These are phyloP conservation scores for Auriscalpium orientale DNA, from an alignment of 768 basidiomycete genomes.

Conservation along the genomic window DNA sequence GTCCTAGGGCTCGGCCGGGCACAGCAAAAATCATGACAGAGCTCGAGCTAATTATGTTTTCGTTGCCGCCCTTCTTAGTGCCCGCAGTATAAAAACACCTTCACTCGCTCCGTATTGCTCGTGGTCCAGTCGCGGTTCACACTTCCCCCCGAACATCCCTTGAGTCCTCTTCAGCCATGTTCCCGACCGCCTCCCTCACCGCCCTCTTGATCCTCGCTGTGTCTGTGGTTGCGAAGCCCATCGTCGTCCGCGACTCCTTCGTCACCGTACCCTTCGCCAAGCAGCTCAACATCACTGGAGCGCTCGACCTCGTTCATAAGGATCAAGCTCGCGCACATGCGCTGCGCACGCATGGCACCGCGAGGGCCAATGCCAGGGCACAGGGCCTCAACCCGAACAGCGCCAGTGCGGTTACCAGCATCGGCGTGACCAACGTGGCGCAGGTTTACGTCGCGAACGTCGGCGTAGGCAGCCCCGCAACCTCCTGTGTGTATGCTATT, in stretches of 20 bases:
- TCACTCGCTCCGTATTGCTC: too few species aligned
- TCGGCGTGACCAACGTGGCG: conserved; percentile 35
- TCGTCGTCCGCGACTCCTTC: conserved; percentile 16
- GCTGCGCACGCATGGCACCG: conserved; percentile 32
- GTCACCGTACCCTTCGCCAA: conserved; percentile 46
- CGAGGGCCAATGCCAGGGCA: conserved; percentile 18
- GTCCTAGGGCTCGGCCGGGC: too few species aligned
- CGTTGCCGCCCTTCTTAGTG: too few species aligned
- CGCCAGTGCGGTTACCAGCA: conserved; percentile 19
- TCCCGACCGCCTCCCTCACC: conserved; percentile 18
- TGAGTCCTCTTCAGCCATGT: conserved; percentile 9
- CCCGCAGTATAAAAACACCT: too few species aligned
- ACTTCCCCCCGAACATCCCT: background rate
- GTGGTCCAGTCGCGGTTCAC: background rate
- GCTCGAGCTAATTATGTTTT: too few species aligned
- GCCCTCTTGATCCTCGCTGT: conserved; percentile 18
- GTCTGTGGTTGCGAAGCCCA: conserved; percentile 15
- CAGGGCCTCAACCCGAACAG: conserved; percentile 13
- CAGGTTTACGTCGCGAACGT: conserved; percentile 32
- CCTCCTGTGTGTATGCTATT: conserved; percentile 33
- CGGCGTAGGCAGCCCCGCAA: conserved; percentile 48
- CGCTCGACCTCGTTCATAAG: conserved; percentile 38
- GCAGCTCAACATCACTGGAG: conserved; percentile 42
- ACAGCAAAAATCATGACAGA: too few species aligned
- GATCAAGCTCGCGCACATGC: conserved; percentile 44